A percentile compares a stretch with the other conserved stretches of the same genome.
phyloP scores from a whole-genome alignment of 805 yeast genomes.

The Danielozyma ontarioensis region DNA sequence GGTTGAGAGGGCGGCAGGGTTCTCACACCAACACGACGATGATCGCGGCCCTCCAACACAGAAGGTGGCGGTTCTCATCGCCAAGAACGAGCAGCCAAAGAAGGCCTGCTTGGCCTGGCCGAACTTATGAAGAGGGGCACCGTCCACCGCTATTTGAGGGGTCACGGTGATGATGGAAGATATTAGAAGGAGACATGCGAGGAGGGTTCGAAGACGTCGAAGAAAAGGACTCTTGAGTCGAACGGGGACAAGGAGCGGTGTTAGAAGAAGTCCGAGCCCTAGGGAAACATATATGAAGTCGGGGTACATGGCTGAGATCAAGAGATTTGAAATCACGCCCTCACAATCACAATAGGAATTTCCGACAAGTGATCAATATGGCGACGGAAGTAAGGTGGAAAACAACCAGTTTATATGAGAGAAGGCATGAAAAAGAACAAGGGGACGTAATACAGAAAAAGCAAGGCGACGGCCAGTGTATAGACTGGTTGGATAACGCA shows the following conservation, averaged over 20 bases:
- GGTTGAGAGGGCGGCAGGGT: slow-evolving; percentile 29
- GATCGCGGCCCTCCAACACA: slow-evolving; percentile 11
- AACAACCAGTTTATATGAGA: too few species aligned
- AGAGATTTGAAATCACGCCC: too few species aligned
- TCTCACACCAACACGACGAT: slow-evolving; percentile 22
- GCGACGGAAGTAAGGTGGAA: too few species aligned
- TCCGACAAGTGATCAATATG: too few species aligned
- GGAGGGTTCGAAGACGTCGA: not conserved
- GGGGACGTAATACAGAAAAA: too few species aligned
- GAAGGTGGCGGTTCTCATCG: slow-evolving; percentile 13
- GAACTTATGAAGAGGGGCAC: slow-evolving; percentile 28
- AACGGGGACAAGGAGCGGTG: slow-evolving; percentile 11
- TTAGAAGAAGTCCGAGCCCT: slow-evolving; percentile 7
- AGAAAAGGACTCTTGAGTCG: slow-evolving; percentile 1
- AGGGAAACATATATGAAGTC: slow-evolving; percentile 11
- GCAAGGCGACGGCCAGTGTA: too few species aligned
- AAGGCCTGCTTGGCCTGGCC: slow-evolving; percentile 25
- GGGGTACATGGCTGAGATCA: slow-evolving; percentile 13
- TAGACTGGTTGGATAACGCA: too few species aligned
- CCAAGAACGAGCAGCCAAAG: slow-evolving; percentile 24
- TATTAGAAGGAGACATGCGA: slow-evolving; percentile 5
- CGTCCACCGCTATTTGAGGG: slow-evolving; percentile 19
- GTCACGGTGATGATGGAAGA: slow-evolving; percentile 13
- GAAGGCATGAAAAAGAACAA: too few species aligned
- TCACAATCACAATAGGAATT: too few species aligned